Base-by-base conservation (phyloP, 1,139 yeast species). In the Candida sojae region DNA sequence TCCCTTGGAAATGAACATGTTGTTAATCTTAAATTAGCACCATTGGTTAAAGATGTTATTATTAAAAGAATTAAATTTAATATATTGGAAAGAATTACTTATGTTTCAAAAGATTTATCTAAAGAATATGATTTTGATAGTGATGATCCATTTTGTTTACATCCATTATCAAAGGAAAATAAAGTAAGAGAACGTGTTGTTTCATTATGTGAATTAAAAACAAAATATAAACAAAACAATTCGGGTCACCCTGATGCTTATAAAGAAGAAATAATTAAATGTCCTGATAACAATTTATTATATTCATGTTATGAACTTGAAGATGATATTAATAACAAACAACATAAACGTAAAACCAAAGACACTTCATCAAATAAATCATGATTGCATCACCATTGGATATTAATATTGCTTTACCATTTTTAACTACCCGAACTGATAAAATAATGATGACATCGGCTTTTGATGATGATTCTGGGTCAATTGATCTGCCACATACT, bases 11-110 rank as follows among this genome's bases (percentile, higher is more conserved):
- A 85, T 7, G 84, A 83, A 44, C 84, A 80, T 58, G 68, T 72
- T 13, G 73, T 77, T 41, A 83, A 83, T 56, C 77, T 91, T 55
- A 88, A 86, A 61, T 72, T 91, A 36, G 80, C 86, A 1, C 96
- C 97, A 0, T 60, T 89, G 51, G 83, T 82, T 3, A 86, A 86
- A 61, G 81, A 83, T 53, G 79, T 91, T 3, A 71, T 77, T 33
- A 73, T 91, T 38, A 91, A 88, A 56, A 73, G 96, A 56, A 77
- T 91, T 45, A 82, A 85, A 51, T 80, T 90, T 45, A 87, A 86
- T 56, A 77, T 89, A 7, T 69, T 85, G 52, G 97, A 91, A 63
- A 78, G 85, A 50, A 80, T 87, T 12, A 81, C 90, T 0, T 88
- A 84, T 59, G 79, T 77, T 3, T 84, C 88, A 2, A 80, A 78